Conservation (phyloP, 2,329 filamentous ascomycete genomes). For the Beauveria pseudobassiana region DNA sequence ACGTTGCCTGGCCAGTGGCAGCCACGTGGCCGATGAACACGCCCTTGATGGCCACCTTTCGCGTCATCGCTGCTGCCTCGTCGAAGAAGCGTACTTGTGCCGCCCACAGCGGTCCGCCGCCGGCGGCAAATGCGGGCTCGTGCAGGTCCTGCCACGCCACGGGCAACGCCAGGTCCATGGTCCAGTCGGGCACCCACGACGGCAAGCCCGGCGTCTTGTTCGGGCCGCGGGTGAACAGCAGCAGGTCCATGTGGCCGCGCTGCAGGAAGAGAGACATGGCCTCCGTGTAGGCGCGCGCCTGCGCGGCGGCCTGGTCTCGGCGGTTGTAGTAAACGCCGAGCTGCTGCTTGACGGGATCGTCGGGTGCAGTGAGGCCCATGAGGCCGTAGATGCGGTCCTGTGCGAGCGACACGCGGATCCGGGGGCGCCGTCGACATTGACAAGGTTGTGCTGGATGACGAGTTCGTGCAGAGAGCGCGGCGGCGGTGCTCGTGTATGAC, state of each 20-base stretch:
- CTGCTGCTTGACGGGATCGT: constrained; percentile 14
- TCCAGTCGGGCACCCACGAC: constrained; percentile 29
- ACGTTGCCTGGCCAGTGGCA: not conserved
- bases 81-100: constrained; percentile 2
- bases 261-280: constrained; percentile 17
- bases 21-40: not conserved
- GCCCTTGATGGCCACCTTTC: not conserved
- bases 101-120: constrained; percentile 11
- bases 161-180: constrained; percentile 21
- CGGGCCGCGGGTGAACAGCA: constrained; percentile 24
- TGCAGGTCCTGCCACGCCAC: constrained; percentile 18
- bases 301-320: constrained; percentile 1
- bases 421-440: constrained; percentile 14
- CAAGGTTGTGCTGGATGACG: constrained; percentile 22
- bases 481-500: constrained; percentile 18
- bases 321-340: constrained; percentile 15
- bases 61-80: not conserved
- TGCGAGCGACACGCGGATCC: constrained; percentile 19
- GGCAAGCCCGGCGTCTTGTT: constrained; percentile 18
- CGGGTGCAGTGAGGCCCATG: constrained; percentile 20
- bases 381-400: constrained; percentile 27
- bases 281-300: constrained; percentile 16
- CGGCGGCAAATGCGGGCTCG: constrained; percentile 19
- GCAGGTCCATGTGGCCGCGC: constrained; percentile 18
- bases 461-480: constrained; percentile 20